Evolutionary conservation across 495 filamentous ascomycete species (phyloP), one percentile per base, ranked within the genome.

Genomic region (Penicillium paxilli): DNA sequence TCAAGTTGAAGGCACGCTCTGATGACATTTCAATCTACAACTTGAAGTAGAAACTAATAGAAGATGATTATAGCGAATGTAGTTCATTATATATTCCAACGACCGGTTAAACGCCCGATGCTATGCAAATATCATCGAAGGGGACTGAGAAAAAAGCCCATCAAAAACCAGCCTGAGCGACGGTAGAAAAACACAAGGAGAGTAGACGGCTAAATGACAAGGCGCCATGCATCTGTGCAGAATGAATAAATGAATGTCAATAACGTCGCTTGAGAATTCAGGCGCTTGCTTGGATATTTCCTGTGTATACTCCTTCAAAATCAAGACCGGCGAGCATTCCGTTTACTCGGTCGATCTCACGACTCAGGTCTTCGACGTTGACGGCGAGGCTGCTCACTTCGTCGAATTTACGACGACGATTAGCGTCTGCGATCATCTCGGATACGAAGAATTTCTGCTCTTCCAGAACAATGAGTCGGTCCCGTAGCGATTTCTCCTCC

Each of bases 371-470:
- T 48, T 92, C 88, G 23, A 93, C 64, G 66, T 96, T 98, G 62
- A 84, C 77, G 17, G 84, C 83, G 50, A 98, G 72, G 23, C 86
- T 87, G 51, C 81, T 81, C 2, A 95, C 90, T 67, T 98, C 94
- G 65, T 98, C 94, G 53, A 96, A 96, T 57, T 87, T 86, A 49
- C 94, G 80, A 28, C 86, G 80, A 54, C 85, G 88, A 47, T 87
- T 88, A 3, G 94, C 93, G 42, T 88, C 86, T 5, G 78, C 84
- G 44, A 98, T 81, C 91, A 97, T 97, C 58, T 90, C 87, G 16
- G 84, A 81, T 0, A 98, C 91, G 63, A 98, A 82, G 64, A 96
- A 97, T 64, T 84, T 84, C 70, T 98, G 94, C 66, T 98, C 94
- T 72, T 98, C 94, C 0, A 98, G 77, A 20, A 98, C 89, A 37